A percentile compares a stretch with the other conserved stretches of the same genome.
phyloP scores from a whole-genome alignment of 352 stramenopile genomes.

The Lagenidium sp. region DNA sequence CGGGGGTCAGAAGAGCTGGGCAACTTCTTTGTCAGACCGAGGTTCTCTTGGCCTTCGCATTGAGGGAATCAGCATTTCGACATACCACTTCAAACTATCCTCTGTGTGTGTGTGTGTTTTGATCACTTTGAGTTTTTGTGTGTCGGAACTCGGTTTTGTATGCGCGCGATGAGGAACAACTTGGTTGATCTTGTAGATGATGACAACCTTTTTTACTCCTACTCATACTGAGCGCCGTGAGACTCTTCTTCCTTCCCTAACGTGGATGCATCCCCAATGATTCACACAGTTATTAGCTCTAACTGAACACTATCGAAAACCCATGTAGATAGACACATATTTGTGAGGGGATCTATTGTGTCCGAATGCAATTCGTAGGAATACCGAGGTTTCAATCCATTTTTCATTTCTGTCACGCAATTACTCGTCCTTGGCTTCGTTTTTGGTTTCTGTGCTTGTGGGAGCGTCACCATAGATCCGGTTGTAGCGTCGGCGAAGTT shows the following conservation, averaged over 20 bases:
- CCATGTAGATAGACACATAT: constrained; percentile 12
- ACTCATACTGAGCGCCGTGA: constrained; percentile 23
- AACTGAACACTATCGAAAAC: constrained; percentile 79
- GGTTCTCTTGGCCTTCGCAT: constrained; percentile 20
- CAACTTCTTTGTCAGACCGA: constrained; percentile 21
- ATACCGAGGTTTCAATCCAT: too few species aligned
- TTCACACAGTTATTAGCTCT: constrained; percentile 86
- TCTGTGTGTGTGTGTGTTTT: constrained; percentile 2
- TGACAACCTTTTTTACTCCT: constrained; percentile 26
- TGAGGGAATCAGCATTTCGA: constrained; percentile 29
- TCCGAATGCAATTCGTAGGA: not conserved
- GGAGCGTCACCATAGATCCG: constrained; percentile 15
- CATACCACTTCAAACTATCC: constrained; percentile 11
- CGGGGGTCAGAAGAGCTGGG: constrained; percentile 16
- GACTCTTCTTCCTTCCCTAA: not conserved
- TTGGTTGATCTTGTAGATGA: constrained; percentile 22
- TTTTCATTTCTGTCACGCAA: not conserved
- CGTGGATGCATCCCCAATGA: constrained; percentile 35
- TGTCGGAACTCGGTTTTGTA: too few species aligned
- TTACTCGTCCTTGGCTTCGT: not conserved
- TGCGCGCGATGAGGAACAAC: constrained; percentile 22
- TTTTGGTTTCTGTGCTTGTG: not conserved
- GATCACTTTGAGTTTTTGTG: not conserved
- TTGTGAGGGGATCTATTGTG: not conserved
- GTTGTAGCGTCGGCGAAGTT: constrained; percentile 19